Conservation (phyloP, 1,284 basidiomycete genomes). For the Puccinia coronata region DNA sequence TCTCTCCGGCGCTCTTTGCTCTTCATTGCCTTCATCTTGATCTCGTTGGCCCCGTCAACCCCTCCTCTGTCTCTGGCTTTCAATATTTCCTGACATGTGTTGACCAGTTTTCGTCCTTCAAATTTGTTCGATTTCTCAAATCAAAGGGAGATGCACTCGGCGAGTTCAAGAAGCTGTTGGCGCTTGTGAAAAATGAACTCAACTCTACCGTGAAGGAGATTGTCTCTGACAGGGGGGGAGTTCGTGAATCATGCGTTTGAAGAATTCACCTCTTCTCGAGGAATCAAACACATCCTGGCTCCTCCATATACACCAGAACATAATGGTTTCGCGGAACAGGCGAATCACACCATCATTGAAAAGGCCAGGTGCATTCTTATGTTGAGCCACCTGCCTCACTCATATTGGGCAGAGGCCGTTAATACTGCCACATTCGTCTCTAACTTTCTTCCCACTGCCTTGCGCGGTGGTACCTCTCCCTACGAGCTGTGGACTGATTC, state of each 20-base stretch:
- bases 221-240: constrained; percentile 57
- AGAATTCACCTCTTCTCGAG: constrained; percentile 54
- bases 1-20: not conserved
- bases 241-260: constrained; percentile 54
- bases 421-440: constrained; percentile 57
- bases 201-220: not conserved
- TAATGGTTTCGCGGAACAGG: constrained; percentile 58
- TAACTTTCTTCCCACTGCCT: constrained; percentile 56
- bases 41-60: not conserved
- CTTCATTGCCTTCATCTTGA: constrained; percentile 3
- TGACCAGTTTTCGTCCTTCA: constrained; percentile 15
- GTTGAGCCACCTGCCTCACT: constrained; percentile 54
- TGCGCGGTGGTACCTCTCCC: not conserved
- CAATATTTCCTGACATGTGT: constrained; percentile 7
- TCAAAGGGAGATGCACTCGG: not conserved
- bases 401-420: constrained; percentile 59
- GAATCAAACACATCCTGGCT: constrained; percentile 57
- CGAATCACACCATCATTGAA: constrained; percentile 56
- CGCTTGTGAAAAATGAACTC: not conserved
- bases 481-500: not conserved
- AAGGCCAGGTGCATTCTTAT: constrained; percentile 55
- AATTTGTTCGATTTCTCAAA: constrained; percentile 20
- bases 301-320: constrained; percentile 59
- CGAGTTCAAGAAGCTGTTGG: not conserved
- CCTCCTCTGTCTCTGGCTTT: constrained; percentile 4